Conservation (phyloP, 805 yeast genomes). For the Kazachstania kunashirensis region DNA sequence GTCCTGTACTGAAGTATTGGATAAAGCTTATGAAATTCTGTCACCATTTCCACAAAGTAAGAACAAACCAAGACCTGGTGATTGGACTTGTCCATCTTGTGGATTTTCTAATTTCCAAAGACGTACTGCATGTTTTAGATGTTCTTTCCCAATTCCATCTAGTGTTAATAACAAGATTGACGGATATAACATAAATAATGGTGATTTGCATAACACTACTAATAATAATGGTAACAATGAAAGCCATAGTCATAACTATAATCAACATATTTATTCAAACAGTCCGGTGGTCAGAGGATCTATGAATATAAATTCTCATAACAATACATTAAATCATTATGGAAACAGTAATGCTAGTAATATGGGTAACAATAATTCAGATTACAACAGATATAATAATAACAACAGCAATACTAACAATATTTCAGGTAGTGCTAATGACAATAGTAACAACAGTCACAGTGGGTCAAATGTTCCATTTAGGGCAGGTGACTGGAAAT, state of each 20-base stretch:
- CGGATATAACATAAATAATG: too few relatives aligned
- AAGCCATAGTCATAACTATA: constrained; percentile 5
- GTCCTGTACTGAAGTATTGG: constrained; percentile 67
- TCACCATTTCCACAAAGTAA: constrained; percentile 78
- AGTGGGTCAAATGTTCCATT: constrained; percentile 64
- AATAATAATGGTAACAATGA: constrained; percentile 6
- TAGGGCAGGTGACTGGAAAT: constrained; percentile 96
- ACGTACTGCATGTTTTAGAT: constrained; percentile 86
- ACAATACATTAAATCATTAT: constrained; percentile 1
- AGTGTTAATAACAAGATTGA: constrained; percentile 20
- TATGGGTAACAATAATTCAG: constrained; percentile 5
- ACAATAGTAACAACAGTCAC: constrained; percentile 9
- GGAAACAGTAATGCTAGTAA: not conserved
- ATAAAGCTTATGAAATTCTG: constrained; percentile 70
- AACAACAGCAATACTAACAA: constrained; percentile 5
- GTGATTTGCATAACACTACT: constrained; percentile 2
- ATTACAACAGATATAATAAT: constrained; percentile 5
- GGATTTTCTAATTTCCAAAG: constrained; percentile 93
- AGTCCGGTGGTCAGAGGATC: too few relatives aligned
- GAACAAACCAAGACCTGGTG: constrained; percentile 91
- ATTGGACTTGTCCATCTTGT: constrained; percentile 96
- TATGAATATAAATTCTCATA: not conserved
- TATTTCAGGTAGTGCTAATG: constrained; percentile 2
- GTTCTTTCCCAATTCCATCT: constrained; percentile 76
- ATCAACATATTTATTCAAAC: not conserved